A percentile compares a stretch with the other conserved stretches of the same genome.
phyloP scores from a whole-genome alignment of 805 yeast species.

The Yamadazyma akitaensis region DNA sequence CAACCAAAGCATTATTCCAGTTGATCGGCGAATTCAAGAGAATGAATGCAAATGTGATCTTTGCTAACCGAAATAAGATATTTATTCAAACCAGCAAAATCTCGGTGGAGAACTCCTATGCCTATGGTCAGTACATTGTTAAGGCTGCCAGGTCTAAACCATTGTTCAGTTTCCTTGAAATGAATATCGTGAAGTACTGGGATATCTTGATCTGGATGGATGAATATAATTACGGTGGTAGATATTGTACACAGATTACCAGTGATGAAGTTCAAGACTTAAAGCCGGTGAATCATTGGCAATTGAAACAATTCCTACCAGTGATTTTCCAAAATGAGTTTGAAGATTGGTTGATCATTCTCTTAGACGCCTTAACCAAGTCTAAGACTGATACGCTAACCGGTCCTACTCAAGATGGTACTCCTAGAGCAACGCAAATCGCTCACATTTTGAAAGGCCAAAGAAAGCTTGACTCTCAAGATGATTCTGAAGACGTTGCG shows the following conservation, averaged over 20 bases:
- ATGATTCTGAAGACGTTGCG: constrained; percentile 30
- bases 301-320: constrained; percentile 71
- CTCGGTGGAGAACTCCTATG: constrained; percentile 82
- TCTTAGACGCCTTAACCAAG: constrained; percentile 65
- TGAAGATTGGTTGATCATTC: constrained; percentile 79
- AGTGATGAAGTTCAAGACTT: constrained; percentile 43
- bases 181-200: constrained; percentile 78
- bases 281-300: constrained; percentile 68
- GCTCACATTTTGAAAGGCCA: constrained; percentile 49
- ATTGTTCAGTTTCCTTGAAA: constrained; percentile 75
- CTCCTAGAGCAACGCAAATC: constrained; percentile 71
- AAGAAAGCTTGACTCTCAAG: constrained; percentile 30
- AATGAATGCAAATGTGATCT: constrained; percentile 76
- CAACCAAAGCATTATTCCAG: constrained; percentile 79
- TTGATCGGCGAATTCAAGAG: constrained; percentile 72
- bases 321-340: constrained; percentile 74
- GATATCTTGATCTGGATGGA: constrained; percentile 96
- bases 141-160: constrained; percentile 78
- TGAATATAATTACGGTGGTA: constrained; percentile 80
- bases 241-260: constrained; percentile 46
- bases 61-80: constrained; percentile 74
- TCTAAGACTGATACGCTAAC: constrained; percentile 43
- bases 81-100: constrained; percentile 71
- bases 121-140: constrained; percentile 81
- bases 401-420: constrained; percentile 35